These are phyloP conservation scores for Penicillium sp. DNA, from an alignment of 2,329 filamentous ascomycete genomes.

Conservation along the genomic window DNA sequence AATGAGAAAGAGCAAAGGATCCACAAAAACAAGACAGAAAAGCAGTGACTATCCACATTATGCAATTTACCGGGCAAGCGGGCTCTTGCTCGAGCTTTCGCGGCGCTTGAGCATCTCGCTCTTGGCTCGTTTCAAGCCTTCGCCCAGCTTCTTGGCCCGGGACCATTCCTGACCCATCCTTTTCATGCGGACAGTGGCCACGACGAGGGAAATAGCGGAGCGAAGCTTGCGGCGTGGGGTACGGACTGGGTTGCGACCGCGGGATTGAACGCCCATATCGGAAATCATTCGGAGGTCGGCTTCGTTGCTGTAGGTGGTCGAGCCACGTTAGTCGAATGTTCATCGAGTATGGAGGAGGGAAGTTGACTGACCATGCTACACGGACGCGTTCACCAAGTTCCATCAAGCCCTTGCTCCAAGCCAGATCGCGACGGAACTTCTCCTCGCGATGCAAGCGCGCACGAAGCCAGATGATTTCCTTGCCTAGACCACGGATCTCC, in stretches of 20 bases:
- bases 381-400: slow-evolving; percentile 65
- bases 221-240: slow-evolving; percentile 41
- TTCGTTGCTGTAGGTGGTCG: slow-evolving; percentile 67
- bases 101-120: slow-evolving; percentile 38
- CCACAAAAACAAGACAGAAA: slow-evolving; percentile 21
- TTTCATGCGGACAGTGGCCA: slow-evolving; percentile 46
- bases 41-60: slow-evolving; percentile 19
- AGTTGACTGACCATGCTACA: slow-evolving; percentile 68
- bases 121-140: slow-evolving; percentile 43
- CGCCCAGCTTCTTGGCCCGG: slow-evolving; percentile 41
- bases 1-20: slow-evolving; percentile 15
- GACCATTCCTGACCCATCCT: slow-evolving; percentile 45
- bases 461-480: slow-evolving; percentile 89
- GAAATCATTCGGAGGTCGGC: slow-evolving; percentile 81
- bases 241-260: slow-evolving; percentile 28
- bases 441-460: slow-evolving; percentile 76
- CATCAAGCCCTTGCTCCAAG: slow-evolving; percentile 83
- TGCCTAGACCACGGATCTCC: slow-evolving; percentile 72
- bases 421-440: slow-evolving; percentile 71
- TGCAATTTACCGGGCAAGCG: slow-evolving; percentile 13
- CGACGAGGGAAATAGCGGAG: slow-evolving; percentile 40
- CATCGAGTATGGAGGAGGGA: not conserved
- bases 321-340: slow-evolving; percentile 20
- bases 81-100: slow-evolving; percentile 27
- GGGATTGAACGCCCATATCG: slow-evolving; percentile 66